A percentile compares a stretch with the other conserved stretches of the same genome.
These are phyloP conservation scores for Candida caryicola DNA, from an alignment of 805 yeast species.

Conservation along the genomic window DNA sequence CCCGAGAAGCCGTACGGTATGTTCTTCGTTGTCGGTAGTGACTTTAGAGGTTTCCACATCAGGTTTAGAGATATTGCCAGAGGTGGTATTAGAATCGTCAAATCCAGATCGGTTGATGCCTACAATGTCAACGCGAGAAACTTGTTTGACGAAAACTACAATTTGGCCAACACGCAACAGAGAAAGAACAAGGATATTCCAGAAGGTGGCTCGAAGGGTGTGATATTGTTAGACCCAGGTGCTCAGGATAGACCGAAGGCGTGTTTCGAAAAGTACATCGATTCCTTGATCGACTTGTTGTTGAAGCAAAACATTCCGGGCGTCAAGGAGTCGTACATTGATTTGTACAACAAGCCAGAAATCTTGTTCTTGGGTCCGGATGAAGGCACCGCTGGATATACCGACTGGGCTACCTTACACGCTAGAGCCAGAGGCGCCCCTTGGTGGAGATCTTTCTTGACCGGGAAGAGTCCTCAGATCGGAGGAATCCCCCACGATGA, in stretches of 20 bases:
- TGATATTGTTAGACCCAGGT: constrained; percentile 78
- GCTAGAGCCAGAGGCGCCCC: constrained; percentile 90
- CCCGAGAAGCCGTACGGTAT: constrained; percentile 93
- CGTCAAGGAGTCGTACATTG: constrained; percentile 79
- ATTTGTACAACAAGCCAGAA: constrained; percentile 78
- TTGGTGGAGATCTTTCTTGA: constrained; percentile 98
- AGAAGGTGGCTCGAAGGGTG: constrained; percentile 99
- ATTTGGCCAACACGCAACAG: constrained; percentile 94
- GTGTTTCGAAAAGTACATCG: constrained; percentile 90
- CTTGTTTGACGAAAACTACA: constrained; percentile 93
- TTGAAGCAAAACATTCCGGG: constrained; percentile 71
- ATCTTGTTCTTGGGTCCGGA: constrained; percentile 98
- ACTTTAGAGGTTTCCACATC: constrained; percentile 95
- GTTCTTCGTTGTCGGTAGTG: constrained; percentile 94
- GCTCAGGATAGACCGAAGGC: constrained; percentile 78
- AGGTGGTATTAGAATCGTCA: constrained; percentile 96
- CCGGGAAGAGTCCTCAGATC: constrained; percentile 86
- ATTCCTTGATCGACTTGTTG: constrained; percentile 81
- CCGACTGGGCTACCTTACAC: constrained; percentile 96
- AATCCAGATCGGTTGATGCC: constrained; percentile 80
- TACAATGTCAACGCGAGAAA: constrained; percentile 82
- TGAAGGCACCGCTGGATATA: constrained; percentile 94
- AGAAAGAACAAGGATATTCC: constrained; percentile 97
- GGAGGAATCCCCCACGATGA: constrained; percentile 99
- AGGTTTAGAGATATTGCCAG: constrained; percentile 96